Percentiles rank a stretch among this genome's conserved stretches.
These are phyloP conservation scores for Diplodia corticola DNA, from an alignment of 2,329 filamentous ascomycete species.

Conservation along the genomic window DNA sequence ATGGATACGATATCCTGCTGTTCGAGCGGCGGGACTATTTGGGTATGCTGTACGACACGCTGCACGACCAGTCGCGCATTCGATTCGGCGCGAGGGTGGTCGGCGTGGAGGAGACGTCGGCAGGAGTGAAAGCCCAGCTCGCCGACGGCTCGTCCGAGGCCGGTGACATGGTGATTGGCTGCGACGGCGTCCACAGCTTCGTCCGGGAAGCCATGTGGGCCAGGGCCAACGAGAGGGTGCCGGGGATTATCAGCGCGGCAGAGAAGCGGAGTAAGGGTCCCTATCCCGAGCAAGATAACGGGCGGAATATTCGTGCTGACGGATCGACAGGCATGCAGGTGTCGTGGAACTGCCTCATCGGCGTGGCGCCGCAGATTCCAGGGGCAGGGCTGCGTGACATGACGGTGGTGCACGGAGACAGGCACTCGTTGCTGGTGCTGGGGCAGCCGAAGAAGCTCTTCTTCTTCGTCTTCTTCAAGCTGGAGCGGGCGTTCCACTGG, in stretches of 20 bases:
- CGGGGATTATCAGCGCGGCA: background rate
- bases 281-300: background rate
- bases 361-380: background rate
- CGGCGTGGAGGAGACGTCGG: background rate
- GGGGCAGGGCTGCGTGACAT: background rate
- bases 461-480: background rate
- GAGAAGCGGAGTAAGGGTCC: background rate
- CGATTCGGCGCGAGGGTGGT: background rate
- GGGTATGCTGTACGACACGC: background rate
- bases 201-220: constrained; percentile 7
- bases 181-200: constrained; percentile 12
- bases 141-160: constrained; percentile 24
- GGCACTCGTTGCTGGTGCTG: background rate
- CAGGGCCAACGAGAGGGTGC: background rate
- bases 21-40: constrained; percentile 24
- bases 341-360: background rate
- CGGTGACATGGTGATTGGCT: constrained; percentile 8
- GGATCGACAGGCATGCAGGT: background rate
- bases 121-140: constrained; percentile 25
- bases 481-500: background rate
- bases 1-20: constrained; percentile 26
- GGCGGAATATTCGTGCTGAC: background rate
- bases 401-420: background rate
- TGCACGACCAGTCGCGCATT: background rate
- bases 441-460: background rate